Conservation (phyloP, 305 asterid genomes). For the Nicotiana rustica region DNA sequence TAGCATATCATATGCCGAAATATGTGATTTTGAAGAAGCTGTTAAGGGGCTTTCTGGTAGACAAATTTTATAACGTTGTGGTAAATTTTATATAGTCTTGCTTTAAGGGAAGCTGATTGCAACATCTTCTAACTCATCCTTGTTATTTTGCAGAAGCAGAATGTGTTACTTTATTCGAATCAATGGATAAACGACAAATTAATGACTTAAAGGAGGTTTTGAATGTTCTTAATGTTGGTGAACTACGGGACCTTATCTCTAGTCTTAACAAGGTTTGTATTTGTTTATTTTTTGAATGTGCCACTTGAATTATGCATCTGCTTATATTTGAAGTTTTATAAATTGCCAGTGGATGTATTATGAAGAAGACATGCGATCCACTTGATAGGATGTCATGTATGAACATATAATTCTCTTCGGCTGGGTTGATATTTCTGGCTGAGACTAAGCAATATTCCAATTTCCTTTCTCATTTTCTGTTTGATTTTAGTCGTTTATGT, state of each 20-base stretch:
- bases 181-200: constrained; percentile 54
- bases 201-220: constrained; percentile 65
- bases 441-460: neutral
- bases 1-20: constrained; percentile 75
- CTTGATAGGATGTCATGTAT: neutral
- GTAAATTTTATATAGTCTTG: constrained; percentile 31
- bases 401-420: neutral
- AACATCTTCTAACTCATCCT: constrained; percentile 32
- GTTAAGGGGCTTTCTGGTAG: constrained; percentile 74
- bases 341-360: neutral
- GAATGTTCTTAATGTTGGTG: constrained; percentile 66
- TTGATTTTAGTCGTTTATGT: neutral
- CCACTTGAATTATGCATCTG: neutral
- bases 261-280: constrained; percentile 67
- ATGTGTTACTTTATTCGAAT: constrained; percentile 59
- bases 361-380: neutral
- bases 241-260: constrained; percentile 73
- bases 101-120: constrained; percentile 31
- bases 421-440: neutral
- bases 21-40: constrained; percentile 74
- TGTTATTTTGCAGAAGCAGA: constrained; percentile 64
- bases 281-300: constrained; percentile 14
- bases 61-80: neutral
- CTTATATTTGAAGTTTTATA: neutral
- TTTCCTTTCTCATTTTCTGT: neutral